Conservation (phyloP, 306 rosid genomes). For the Gleditsia sinensis region DNA sequence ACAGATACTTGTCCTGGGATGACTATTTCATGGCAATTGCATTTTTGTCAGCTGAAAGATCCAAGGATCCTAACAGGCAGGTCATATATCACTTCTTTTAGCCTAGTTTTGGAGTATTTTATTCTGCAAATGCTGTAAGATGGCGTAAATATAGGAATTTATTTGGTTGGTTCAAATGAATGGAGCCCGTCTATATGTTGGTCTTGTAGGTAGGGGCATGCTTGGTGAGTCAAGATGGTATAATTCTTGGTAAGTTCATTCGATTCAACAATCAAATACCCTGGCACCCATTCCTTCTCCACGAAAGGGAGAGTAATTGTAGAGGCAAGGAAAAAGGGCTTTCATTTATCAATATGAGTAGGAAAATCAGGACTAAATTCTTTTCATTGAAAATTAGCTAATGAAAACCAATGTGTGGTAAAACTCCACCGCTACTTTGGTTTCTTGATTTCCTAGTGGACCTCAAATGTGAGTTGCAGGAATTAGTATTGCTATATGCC, state of each 20-base stretch:
- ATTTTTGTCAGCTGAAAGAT: slow-evolving; percentile 92
- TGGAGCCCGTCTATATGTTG: slow-evolving; percentile 14
- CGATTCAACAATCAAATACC: slow-evolving; percentile 4
- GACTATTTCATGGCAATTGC: slow-evolving; percentile 98
- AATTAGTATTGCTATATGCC: not conserved
- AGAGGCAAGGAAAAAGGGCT: not conserved
- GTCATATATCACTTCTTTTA: slow-evolving; percentile 44
- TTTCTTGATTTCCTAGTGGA: not conserved
- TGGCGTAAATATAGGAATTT: not conserved
- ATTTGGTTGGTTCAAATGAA: not conserved
- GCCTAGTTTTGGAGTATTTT: not conserved
- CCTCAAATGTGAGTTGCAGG: not conserved
- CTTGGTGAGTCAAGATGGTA: slow-evolving; percentile 78
- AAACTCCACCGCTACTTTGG: not conserved
- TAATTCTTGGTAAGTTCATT: slow-evolving; percentile 78
- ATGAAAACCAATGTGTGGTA: not conserved
- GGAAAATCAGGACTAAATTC: not conserved
- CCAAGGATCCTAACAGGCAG: slow-evolving; percentile 98
- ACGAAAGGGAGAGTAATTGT: not conserved
- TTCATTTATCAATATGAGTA: not conserved
- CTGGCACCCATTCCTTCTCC: not conserved
- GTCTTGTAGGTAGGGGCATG: slow-evolving; percentile 87
- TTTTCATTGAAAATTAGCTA: not conserved
- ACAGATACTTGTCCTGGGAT: slow-evolving; percentile 88
- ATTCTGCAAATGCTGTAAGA: not conserved